Base-by-base conservation (phyloP, 208 protist species). In the Trypanosoma grayi region DNA sequence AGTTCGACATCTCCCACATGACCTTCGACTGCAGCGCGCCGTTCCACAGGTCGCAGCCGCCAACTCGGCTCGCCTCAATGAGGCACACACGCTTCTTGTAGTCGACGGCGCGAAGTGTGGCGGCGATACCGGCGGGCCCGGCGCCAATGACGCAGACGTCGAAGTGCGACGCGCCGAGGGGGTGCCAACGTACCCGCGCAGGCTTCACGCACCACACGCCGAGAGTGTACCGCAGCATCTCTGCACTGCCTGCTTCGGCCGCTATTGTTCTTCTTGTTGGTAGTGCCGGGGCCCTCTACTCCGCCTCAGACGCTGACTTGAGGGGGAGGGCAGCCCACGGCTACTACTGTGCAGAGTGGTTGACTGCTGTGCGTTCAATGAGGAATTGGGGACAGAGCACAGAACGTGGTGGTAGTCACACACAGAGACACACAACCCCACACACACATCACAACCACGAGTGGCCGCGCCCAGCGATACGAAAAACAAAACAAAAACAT, bases 71-170 rank as follows among this genome's bases (percentile, higher is more conserved):
- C 46, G 71, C 66, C 69, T 93, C 81, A 40, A 93, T 75, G 20
- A 93, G 46, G 58, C 81, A 89, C 13, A 91, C 87, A 11, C 69
- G 72, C 60, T 91, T 89, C 46, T 86, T 83, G 69, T 83, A 87
- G 25, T 84, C 72, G 11, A 75, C 79, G 13, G 83, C 87, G 8
- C 81, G 83, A 20, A 94, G 53, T 6, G 82, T 83, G 2, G 83
- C 83, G 1, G 87, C 79, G n/a, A 90, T 71, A 13, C 87, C 87
- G 31, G 81, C 87, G 0, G 87, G 83, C 8, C 87, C 87, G 11
- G 46, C 83, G 33, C 87, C 87, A 53, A 94, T 87, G 47, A 94
- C 71, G 30, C 87, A 94, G 0, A 94, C 73, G 55, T 94, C 87
- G 46, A 81, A 91, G 56, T 77, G 78, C 16, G 48, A 55, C 45